Conservation (phyloP, 225 moss, liverwort and hornwort genomes). For the Pseudisothecium myosuroides region DNA sequence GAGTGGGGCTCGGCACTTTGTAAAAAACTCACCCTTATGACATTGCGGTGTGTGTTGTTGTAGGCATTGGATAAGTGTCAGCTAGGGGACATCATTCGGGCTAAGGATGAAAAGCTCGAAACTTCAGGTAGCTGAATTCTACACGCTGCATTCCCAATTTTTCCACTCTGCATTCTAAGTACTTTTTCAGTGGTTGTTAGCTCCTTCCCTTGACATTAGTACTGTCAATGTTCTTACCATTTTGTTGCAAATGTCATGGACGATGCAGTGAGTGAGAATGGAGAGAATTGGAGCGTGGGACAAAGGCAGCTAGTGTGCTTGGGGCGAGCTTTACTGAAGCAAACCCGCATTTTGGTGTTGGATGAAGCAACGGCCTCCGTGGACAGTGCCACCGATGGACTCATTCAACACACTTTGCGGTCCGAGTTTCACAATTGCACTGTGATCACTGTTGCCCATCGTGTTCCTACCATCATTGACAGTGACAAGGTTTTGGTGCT, state of each 20-base stretch:
- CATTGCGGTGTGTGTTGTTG: not conserved
- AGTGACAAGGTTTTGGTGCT: constrained; percentile 25
- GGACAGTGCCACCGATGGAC: constrained; percentile 36
- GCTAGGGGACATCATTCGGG: constrained; percentile 52
- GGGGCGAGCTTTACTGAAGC: constrained; percentile 35
- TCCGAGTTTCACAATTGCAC: constrained; percentile 22
- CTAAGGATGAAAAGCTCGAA: constrained; percentile 47
- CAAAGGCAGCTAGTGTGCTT: constrained; percentile 39
- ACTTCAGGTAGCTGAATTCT: constrained; percentile 11
- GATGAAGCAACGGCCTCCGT: constrained; percentile 47
- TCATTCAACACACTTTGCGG: constrained; percentile 24
- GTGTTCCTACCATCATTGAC: constrained; percentile 25
- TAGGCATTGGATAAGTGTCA: constrained; percentile 81
- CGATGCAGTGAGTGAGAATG: constrained; percentile 25
- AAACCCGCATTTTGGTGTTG: constrained; percentile 23
- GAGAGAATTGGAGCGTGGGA: constrained; percentile 42
- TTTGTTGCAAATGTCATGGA: not conserved
- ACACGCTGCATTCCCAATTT: too few relatives aligned
- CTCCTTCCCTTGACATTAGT: not conserved
- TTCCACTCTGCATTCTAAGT: not conserved
- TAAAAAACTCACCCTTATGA: not conserved
- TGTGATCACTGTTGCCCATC: constrained; percentile 30
- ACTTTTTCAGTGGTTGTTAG: not conserved
- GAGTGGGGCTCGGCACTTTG: not conserved
- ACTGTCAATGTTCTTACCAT: not conserved